phyloP scores from a whole-genome alignment of 2,329 filamentous ascomycete genomes.

The Colletotrichum lindemuthianum region DNA sequence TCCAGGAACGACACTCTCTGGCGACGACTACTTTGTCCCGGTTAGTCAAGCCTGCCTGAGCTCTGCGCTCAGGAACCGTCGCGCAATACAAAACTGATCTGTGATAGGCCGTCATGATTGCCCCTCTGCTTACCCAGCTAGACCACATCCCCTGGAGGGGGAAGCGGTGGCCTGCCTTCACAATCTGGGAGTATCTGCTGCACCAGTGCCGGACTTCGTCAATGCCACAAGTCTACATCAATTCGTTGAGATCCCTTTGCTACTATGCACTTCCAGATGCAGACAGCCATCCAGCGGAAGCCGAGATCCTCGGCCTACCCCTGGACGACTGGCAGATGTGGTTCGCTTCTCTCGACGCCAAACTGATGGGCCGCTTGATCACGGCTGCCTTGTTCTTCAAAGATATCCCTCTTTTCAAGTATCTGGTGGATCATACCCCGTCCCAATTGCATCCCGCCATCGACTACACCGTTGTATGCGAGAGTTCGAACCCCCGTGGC shows the following conservation, averaged over 20 bases:
- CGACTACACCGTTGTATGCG: conserved; percentile 19
- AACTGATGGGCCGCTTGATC: conserved; percentile 20
- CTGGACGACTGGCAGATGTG: conserved; percentile 5
- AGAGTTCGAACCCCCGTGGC: neutral
- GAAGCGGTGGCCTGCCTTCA: neutral
- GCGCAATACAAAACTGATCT: neutral
- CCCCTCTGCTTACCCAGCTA: conserved; percentile 19
- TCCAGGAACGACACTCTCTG: conserved; percentile 13
- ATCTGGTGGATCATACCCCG: neutral
- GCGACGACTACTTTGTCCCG: conserved; percentile 23
- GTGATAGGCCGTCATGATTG: conserved; percentile 21
- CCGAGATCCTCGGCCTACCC: conserved; percentile 8
- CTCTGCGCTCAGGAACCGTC: no score
- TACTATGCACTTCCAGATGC: conserved; percentile 1
- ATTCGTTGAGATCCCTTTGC: conserved; percentile 7
- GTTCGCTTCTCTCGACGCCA: conserved; percentile 5
- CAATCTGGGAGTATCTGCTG: conserved; percentile 24
- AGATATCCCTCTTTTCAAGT: conserved; percentile 1
- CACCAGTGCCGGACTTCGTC: conserved; percentile 12
- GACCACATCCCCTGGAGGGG: conserved; percentile 5
- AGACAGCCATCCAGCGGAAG: neutral
- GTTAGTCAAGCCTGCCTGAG: conserved; percentile 4
- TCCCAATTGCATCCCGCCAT: neutral
- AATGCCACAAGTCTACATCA: neutral
- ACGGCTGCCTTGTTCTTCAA: conserved; percentile 3